Evolutionary conservation across 1,284 basidiomycete genomes (phyloP), one percentile per base, ranked within the genome.

Genomic region (Trametes hirsuta): DNA sequence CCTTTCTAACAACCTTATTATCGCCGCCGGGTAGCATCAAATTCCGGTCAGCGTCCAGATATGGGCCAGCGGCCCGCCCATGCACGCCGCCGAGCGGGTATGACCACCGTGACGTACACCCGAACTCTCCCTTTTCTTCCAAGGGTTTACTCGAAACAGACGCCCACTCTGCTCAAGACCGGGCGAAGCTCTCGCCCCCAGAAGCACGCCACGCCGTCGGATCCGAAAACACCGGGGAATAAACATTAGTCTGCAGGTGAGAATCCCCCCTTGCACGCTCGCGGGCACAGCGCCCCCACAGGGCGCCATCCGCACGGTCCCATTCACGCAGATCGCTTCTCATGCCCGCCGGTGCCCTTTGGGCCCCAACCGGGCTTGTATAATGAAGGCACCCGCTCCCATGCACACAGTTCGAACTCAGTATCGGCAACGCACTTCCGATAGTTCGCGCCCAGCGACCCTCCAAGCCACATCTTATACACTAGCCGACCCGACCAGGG

Each of bases 171-270:
- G 30, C 30, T 30, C 30, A 30, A 30, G 30, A 12, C 47, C 35
- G 44, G 52, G 52, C 34, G 52, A 54, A 54, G 52, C 52, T 25
- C 52, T 39, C 44, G 35, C 39, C 5, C 6, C 4, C 15, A 46
- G 36, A 54, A 25, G 42, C 15, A 12, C 22, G 25, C 15, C n/a
- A n/a, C 46, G 22, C 30, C 15, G 1, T 14, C 46, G 14, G 46
- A 14, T n/a, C 46, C 46, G 46, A n/a, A 47, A n/a, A 18, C 35
- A n/a, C 35, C 36, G 47, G 18, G 3, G 34, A 42, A 55, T 47
- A 55, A 55, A 47, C 53, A 55, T 40, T 47, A 47, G 52, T n/a
- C 35, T 46, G 22, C 44, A 51, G 14, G 18, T 41, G 10, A 15
- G 30, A 21, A 22, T 30, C 30, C 30, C 11, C 10, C 47, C 15